Percentiles rank a stretch among this genome's conserved stretches.
phyloP scores from a whole-genome alignment of 2,329 filamentous ascomycete genomes.

The Sclerotinia trifoliorum region DNA sequence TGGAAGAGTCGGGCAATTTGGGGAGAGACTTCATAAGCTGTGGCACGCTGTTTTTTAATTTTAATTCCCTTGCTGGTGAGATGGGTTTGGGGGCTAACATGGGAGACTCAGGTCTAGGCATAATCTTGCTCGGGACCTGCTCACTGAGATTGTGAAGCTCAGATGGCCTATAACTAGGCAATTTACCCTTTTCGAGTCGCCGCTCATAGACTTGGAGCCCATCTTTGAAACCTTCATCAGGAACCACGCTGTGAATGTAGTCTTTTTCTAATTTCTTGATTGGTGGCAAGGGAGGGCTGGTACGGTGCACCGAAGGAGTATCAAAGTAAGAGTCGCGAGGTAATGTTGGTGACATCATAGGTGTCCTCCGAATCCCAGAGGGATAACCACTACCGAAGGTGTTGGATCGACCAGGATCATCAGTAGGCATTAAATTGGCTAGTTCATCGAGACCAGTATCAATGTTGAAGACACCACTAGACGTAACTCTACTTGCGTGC shows the following conservation, averaged over 20 bases:
- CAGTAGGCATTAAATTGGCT: conserved; percentile 24
- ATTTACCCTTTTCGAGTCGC: conserved; percentile 15
- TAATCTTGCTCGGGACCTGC: conserved; percentile 30
- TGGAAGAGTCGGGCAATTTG: conserved; percentile 31
- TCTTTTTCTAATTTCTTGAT: conserved; percentile 12
- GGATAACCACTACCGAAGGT: conserved; percentile 13
- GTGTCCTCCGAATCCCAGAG: conserved; percentile 22
- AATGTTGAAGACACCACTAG: conserved; percentile 27
- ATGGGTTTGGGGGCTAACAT: conserved; percentile 41
- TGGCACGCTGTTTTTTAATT: conserved; percentile 40
- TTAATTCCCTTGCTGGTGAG: conserved; percentile 39
- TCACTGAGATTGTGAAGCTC: conserved; percentile 29
- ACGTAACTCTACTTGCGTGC: conserved; percentile 16
- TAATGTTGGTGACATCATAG: conserved; percentile 30
- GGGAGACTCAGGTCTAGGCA: conserved; percentile 34
- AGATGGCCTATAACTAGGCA: conserved; percentile 1
- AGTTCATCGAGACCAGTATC: conserved; percentile 28
- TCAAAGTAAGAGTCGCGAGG: conserved; percentile 24
- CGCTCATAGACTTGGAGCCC: conserved; percentile 9
- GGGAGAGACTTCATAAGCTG: conserved; percentile 41
- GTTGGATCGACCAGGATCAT: conserved; percentile 21
- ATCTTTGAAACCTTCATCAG: neutral
- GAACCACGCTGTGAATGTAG: neutral
- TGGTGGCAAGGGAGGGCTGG: conserved; percentile 22
- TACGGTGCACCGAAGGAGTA: conserved; percentile 12